A percentile compares a stretch with the other conserved stretches of the same genome.
These are phyloP conservation scores for Macadamia integrifolia DNA, from an alignment of 164 flowering plant genomes.

Conservation along the genomic window DNA sequence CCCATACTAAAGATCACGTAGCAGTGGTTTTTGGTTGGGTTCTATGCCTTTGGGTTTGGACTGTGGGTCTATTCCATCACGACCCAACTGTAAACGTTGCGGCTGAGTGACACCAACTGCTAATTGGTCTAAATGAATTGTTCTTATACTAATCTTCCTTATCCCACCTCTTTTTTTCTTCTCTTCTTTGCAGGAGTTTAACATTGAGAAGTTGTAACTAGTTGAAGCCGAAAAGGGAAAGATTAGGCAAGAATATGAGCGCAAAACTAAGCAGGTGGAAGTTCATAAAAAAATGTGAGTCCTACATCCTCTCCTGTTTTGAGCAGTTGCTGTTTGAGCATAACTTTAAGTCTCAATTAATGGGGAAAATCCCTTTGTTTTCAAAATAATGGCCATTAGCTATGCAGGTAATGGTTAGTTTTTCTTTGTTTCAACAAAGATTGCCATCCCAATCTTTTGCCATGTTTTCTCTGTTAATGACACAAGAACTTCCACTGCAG, in stretches of 20 bases:
- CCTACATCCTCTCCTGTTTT: too few relatives aligned
- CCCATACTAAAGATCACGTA: too few relatives aligned
- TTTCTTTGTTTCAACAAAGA: too few relatives aligned
- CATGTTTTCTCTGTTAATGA: background rate
- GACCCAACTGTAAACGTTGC: too few relatives aligned
- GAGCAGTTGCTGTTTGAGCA: background rate
- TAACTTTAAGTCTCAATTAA: background rate
- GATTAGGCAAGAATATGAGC: conserved; percentile 56
- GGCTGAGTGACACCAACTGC: too few relatives aligned
- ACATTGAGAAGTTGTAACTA: conserved; percentile 61
- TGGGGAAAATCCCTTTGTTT: background rate
- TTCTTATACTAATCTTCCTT: too few relatives aligned
- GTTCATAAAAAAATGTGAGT: conserved; percentile 51
- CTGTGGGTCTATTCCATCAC: too few relatives aligned
- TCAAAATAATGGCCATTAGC: too few relatives aligned
- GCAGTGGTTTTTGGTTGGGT: background rate
- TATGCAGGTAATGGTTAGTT: too few relatives aligned
- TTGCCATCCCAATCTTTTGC: background rate
- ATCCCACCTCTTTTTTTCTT: too few relatives aligned
- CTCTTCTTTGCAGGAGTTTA: conserved; percentile 41
- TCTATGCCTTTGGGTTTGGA: too few relatives aligned
- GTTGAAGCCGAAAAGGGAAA: conserved; percentile 62
- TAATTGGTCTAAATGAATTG: too few relatives aligned
- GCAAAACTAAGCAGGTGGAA: conserved; percentile 59
- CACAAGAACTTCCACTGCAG: conserved; percentile 28